Base-by-base conservation (phyloP, 2,329 filamentous ascomycete species). In the Colletotrichum musicola region DNA sequence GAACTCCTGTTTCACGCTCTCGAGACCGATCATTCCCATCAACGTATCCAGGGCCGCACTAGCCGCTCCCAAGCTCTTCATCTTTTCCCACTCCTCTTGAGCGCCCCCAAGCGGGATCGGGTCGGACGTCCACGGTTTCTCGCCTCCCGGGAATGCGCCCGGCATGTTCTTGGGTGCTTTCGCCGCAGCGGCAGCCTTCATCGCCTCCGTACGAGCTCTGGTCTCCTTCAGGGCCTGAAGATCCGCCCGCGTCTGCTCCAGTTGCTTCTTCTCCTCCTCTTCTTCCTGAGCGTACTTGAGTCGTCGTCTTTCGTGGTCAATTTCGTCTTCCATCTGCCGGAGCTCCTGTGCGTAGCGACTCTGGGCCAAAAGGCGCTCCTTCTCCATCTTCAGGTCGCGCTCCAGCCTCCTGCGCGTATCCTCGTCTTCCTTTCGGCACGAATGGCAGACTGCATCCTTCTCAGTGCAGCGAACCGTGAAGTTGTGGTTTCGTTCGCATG, bases 21-120 rank as follows among this genome's bases (percentile, higher is more conserved):
- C 92, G 0, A 95, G 81, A 0, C 92, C 92, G 50, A 91, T 88
- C 88, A 94, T 90, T 0, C 75, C 77, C 89, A 94, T 93, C 9
- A 95, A 74, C 0, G 81, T 74, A 67, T 94, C 91, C 0, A 94
- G 73, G 0, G 85, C 81, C 0, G 77, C 73, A 70, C 88, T 92
- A 1, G 73, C 72, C 0, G 85, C 83, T 1, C 81, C 81, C 38
- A 90, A 84, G 1, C 78, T 56, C 74, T 93, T 93, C 72, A 90
- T 83, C 1, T 80, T 74, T 14, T 90, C 78, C 92, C 91, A 94
- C 18, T 93, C 88, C 1, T 80, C 77, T 1, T 77, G 76, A 0
- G 87, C 82, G 35, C 73, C 69, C 46, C 70, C 64, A 4, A 71
- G 66, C 9, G 42, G 27, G 2, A 59, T n/a, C 12, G n/a, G 13